phyloP scores from a whole-genome alignment of 371 early-diverging fungal species.

The Mucor lusitanicus region DNA sequence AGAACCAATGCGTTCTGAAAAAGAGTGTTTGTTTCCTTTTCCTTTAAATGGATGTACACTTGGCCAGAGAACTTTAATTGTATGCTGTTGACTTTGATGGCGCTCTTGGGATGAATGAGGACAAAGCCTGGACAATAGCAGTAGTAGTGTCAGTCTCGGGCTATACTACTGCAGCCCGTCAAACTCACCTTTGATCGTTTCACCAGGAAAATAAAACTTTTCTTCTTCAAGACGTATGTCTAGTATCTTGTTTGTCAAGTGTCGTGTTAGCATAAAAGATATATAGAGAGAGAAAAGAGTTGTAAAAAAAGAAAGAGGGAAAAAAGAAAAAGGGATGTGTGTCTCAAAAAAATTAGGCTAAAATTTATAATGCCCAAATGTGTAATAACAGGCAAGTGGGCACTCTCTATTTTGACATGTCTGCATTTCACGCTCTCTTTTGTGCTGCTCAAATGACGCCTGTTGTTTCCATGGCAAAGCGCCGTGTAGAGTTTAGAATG shows the following conservation, averaged over 20 bases:
- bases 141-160: neutral
- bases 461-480: neutral
- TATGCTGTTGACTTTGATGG: conserved; percentile 48
- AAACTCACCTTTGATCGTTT: conserved; percentile 46
- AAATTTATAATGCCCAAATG: neutral
- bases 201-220: conserved; percentile 54
- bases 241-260: conserved; percentile 30
- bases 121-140: conserved; percentile 30
- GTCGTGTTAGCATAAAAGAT: conserved; percentile 10
- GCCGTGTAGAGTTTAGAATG: neutral
- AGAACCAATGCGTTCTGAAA: conserved; percentile 35
- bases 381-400: neutral
- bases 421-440: too few species aligned
- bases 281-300: neutral
- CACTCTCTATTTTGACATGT: neutral
- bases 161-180: neutral
- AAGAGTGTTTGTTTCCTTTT: conserved; percentile 39
- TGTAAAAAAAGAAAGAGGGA: too few species aligned
- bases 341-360: neutral
- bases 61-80: conserved; percentile 42
- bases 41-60: conserved; percentile 37
- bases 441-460: too few species aligned
- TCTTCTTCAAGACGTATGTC: conserved; percentile 49
- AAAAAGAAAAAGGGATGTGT: neutral
- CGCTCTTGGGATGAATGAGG: conserved; percentile 38